phyloP scores from a whole-genome alignment of 257 asterid species.

The Salvia miltiorrhiza region DNA sequence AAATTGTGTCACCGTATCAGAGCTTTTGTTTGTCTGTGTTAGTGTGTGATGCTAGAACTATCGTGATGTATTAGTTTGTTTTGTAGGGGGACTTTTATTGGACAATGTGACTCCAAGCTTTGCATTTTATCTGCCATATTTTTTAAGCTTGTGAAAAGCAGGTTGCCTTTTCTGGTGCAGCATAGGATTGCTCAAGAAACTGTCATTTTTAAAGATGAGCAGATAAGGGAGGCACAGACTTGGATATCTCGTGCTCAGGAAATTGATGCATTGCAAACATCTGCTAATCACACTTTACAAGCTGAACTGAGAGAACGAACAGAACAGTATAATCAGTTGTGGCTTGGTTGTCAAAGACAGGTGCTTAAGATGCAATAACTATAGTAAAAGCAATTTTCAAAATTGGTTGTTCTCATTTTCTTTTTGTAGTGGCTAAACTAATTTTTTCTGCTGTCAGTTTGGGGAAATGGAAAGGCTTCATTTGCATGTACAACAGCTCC shows the following conservation, averaged over 20 bases:
- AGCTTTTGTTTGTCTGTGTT: neutral
- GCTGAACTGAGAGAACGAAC: conserved; percentile 78
- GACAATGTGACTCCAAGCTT: neutral
- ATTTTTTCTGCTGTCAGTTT: conserved; percentile 33
- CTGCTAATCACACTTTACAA: conserved; percentile 58
- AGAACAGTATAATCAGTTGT: conserved; percentile 78
- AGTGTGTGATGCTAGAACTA: neutral
- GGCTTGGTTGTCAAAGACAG: conserved; percentile 88
- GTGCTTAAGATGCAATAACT: conserved; percentile 31
- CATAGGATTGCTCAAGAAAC: conserved; percentile 82
- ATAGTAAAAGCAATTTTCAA: neutral
- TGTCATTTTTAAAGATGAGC: conserved; percentile 68
- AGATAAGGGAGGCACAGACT: conserved; percentile 75
- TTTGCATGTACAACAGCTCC: conserved; percentile 72
- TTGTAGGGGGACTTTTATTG: neutral
- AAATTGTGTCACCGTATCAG: neutral
- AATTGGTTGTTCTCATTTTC: neutral
- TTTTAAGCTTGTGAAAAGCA: neutral
- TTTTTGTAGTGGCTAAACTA: conserved; percentile 13
- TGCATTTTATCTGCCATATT: neutral
- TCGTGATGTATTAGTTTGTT: neutral
- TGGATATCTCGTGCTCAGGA: conserved; percentile 87
- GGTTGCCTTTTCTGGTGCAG: conserved; percentile 38
- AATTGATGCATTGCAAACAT: conserved; percentile 66
- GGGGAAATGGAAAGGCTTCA: conserved; percentile 79